A percentile compares a stretch with the other conserved stretches of the same genome.
Conservation (phyloP, 177 flowering plant genomes). For the Tripterygium wilfordii region DNA sequence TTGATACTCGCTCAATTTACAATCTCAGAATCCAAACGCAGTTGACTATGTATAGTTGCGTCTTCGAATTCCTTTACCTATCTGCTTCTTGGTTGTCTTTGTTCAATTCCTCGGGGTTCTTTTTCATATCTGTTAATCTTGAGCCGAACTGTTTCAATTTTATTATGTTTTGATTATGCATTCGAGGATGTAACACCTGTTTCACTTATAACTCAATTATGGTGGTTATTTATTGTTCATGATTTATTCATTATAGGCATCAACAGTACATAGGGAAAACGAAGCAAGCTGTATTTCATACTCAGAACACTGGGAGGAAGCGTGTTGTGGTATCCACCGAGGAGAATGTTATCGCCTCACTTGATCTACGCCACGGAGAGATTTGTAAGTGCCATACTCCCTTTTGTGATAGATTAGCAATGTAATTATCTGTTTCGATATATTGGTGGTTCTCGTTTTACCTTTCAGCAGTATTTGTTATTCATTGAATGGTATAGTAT, state of each 20-base stretch:
- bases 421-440: not conserved
- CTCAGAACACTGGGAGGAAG: slow-evolving; percentile 85
- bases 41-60: no score
- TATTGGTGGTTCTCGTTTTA: not conserved
- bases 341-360: slow-evolving; percentile 87
- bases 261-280: slow-evolving; percentile 93
- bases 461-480: not conserved
- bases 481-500: not conserved
- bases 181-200: no score
- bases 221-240: not conserved
- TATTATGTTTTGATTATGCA: no score
- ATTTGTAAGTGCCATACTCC: slow-evolving; percentile 48
- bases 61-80: no score
- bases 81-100: no score
- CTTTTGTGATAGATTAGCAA: not conserved
- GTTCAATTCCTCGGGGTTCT: no score
- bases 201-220: not conserved
- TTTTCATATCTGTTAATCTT: no score
- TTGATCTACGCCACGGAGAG: slow-evolving; percentile 91
- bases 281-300: slow-evolving; percentile 86
- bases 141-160: no score
- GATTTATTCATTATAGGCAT: slow-evolving; percentile 48
- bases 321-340: slow-evolving; percentile 91
- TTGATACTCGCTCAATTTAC: no score
- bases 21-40: no score